phyloP scores from a whole-genome alignment of 2,329 filamentous ascomycete species.

The Lasiodiplodia citricola region DNA sequence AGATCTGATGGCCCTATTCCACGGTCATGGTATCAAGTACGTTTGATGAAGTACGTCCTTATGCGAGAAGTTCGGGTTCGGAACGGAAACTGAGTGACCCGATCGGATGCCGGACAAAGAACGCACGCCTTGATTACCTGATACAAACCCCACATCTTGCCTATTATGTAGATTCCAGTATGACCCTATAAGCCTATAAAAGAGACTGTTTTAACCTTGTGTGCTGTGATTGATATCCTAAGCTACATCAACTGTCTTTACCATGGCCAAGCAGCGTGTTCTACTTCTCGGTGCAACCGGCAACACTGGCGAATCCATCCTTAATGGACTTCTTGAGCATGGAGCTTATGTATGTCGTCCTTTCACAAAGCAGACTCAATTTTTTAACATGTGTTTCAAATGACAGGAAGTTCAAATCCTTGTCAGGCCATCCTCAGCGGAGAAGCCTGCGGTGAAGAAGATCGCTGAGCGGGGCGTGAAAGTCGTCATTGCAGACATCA shows the following conservation, averaged over 20 bases:
- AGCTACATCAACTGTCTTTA: background rate
- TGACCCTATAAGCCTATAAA: too few species aligned
- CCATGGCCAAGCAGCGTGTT: background rate
- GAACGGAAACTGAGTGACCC: background rate
- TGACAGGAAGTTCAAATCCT: constrained; percentile 1
- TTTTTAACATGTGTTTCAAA: background rate
- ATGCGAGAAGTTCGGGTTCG: background rate
- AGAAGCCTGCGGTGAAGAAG: constrained; percentile 15
- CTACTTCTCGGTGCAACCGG: constrained; percentile 10
- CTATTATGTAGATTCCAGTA: background rate
- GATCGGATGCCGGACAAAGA: background rate
- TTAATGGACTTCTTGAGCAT: background rate
- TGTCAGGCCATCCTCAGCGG: background rate
- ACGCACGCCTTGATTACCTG: background rate
- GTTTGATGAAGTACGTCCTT: background rate
- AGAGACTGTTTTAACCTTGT: too few species aligned
- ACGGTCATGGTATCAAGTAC: background rate
- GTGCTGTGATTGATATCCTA: too few species aligned
- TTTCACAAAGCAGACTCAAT: background rate
- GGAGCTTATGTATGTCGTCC: background rate
- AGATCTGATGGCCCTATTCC: background rate
- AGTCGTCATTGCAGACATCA: constrained; percentile 14
- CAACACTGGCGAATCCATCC: constrained; percentile 6
- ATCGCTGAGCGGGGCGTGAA: background rate
- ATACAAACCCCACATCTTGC: background rate